These are phyloP conservation scores for Stephania cephalantha DNA, from an alignment of 164 flowering plant species.

Conservation along the genomic window DNA sequence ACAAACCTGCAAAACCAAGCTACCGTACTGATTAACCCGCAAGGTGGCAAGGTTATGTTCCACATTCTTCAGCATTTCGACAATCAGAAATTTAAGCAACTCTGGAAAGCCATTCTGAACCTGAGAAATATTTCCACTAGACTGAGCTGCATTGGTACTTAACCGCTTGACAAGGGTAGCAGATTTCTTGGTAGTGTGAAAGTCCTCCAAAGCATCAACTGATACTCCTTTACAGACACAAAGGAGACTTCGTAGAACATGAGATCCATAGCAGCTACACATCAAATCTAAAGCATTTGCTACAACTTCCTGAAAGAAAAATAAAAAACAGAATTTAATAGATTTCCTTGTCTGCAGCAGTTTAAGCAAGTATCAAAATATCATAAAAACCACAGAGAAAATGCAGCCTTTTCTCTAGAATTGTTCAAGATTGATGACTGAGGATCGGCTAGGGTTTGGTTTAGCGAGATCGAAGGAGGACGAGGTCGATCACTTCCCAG, in stretches of 20 bases:
- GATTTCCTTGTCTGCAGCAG: too few species aligned
- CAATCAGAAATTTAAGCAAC: constrained; percentile 49
- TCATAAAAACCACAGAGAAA: too few species aligned
- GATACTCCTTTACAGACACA: constrained; percentile 78
- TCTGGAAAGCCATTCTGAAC: constrained; percentile 52
- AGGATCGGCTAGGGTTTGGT: too few species aligned
- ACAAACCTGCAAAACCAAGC: constrained; percentile 83
- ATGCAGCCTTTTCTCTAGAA: too few species aligned
- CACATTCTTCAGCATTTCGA: constrained; percentile 43
- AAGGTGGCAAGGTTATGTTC: constrained; percentile 35
- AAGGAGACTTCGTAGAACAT: constrained; percentile 89
- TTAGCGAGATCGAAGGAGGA: too few species aligned
- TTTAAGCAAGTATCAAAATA: too few species aligned
- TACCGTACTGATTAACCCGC: constrained; percentile 59
- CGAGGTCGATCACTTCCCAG: too few species aligned
- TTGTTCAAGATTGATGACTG: too few species aligned
- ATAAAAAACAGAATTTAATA: too few species aligned
- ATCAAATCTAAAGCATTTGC: constrained; percentile 52
- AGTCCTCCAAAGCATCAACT: constrained; percentile 43
- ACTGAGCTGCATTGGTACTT: constrained; percentile 34
- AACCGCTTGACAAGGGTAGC: constrained; percentile 51
- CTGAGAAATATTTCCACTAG: constrained; percentile 20
- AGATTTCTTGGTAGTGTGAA: constrained; percentile 56
- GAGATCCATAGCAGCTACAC: constrained; percentile 83
- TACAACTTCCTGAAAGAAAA: constrained; percentile 43